A percentile compares a stretch with the other conserved stretches of the same genome.
phyloP scores from a whole-genome alignment of 1,139 yeast genomes.

The Candida freyschussii region DNA sequence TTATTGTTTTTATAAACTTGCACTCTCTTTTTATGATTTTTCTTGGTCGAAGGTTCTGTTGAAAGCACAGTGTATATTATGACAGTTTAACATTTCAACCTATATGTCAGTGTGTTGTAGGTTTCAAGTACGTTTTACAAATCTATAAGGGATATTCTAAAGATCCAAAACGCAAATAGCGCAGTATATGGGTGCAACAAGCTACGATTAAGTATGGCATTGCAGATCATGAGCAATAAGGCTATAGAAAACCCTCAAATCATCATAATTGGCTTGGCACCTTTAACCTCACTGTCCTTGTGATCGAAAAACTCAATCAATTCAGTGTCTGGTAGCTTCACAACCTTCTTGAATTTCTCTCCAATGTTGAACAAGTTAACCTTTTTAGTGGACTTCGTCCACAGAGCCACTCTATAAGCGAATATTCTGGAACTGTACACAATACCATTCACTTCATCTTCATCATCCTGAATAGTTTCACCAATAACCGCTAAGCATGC shows the following conservation, averaged over 20 bases:
- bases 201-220: too few relatives aligned
- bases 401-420: slow-evolving; percentile 81
- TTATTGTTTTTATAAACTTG: slow-evolving; percentile 18
- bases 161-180: too few relatives aligned
- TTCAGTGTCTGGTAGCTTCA: slow-evolving; percentile 63
- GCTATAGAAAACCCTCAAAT: slow-evolving; percentile 12
- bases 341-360: slow-evolving; percentile 74
- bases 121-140: too few relatives aligned
- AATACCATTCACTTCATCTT: slow-evolving; percentile 86
- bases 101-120: too few relatives aligned
- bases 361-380: slow-evolving; percentile 66
- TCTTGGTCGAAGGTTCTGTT: not conserved
- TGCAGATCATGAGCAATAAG: not conserved
- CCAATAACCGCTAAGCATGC: slow-evolving; percentile 90
- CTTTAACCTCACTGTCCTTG: slow-evolving; percentile 42
- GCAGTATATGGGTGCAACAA: too few relatives aligned
- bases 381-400: slow-evolving; percentile 84
- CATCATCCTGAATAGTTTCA: slow-evolving; percentile 88
- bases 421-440: slow-evolving; percentile 84
- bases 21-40: too few relatives aligned
- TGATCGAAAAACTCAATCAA: slow-evolving; percentile 76
- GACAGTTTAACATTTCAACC: too few relatives aligned
- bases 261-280: slow-evolving; percentile 26
- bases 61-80: too few relatives aligned
- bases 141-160: too few relatives aligned